Conservation (phyloP, 2,329 filamentous ascomycete species). For the Alternaria solani region DNA sequence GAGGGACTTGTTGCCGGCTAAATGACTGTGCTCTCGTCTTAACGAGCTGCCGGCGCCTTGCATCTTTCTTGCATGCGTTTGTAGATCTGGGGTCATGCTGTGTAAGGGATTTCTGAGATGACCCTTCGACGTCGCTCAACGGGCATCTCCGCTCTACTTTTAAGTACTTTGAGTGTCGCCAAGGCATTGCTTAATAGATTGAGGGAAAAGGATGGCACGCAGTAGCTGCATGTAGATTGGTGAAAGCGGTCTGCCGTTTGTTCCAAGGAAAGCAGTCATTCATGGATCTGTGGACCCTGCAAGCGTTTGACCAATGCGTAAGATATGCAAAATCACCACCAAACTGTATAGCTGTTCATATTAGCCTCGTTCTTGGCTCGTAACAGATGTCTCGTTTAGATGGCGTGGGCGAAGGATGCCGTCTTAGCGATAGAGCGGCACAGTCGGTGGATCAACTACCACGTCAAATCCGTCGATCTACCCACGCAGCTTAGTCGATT, state of each 20-base stretch:
- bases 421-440: constrained; percentile 15
- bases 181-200: background rate
- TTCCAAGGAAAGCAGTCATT: background rate
- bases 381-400: constrained; percentile 14
- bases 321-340: background rate
- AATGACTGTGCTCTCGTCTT: constrained; percentile 21
- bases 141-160: background rate
- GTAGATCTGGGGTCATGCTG: constrained; percentile 2
- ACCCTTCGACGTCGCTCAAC: background rate
- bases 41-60: background rate
- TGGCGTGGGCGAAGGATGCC: constrained; percentile 5
- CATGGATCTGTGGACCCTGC: background rate
- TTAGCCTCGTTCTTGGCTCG: constrained; percentile 18
- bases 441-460: background rate
- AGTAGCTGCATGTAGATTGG: background rate
- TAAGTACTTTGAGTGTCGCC: background rate
- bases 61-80: background rate
- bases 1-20: constrained; percentile 31
- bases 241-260: background rate
- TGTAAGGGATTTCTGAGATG: background rate
- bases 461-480: background rate
- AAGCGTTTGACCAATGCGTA: background rate
- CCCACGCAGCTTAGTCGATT: background rate
- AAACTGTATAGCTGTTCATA: background rate
- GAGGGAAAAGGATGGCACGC: background rate